Evolutionary conservation across 805 yeast genomes (phyloP), one percentile per base, ranked within the genome.

Genomic region (Isabelozyma heimii): DNA sequence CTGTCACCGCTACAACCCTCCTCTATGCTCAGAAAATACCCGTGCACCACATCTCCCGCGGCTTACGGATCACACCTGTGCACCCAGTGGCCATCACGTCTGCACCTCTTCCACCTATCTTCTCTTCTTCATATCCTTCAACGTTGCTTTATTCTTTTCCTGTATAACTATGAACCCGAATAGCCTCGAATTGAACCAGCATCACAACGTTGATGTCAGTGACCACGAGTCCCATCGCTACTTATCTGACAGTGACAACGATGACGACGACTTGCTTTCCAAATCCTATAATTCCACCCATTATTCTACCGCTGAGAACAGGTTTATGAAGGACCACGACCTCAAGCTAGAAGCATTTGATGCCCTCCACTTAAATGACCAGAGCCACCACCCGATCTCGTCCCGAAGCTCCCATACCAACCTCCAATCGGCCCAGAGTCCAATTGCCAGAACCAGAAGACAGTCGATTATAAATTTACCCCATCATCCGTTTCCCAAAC

Each of bases 251-350:
- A 46, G 52, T 38, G 33, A 40, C 33, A 49, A 49, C 48, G 56
- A 53, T 37, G 63, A 58, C 43, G 76, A 69, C 37, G 70, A 64
- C 6, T 50, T 49, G 30, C 53, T 69, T 26, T 58, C 72, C 15
- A 57, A 59, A 43, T 66, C 74, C 2, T 56, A 57, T 52, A 68
- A 61, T 47, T 72, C 80, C 17, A 78, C 88, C 8, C 85, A 84
- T 60, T 85, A 74, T 58, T 81, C 89, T 1, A 74, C 84, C 45
- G 79, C 82, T 5, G 90, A 87, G 56, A 91, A 86, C 54, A 76
- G 75, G 57, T 71, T 75, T 57, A 72, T 86, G 56, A 78, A 77
- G 57, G 90, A 83, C 46, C 84, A 84, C 50, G 89, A 85, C 53
- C 82, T 87, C 56, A 86, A 85, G 58, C 62, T 81, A 37, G 74